Conservation (phyloP, 2,329 filamentous ascomycete genomes). For the Alternaria longipes region DNA sequence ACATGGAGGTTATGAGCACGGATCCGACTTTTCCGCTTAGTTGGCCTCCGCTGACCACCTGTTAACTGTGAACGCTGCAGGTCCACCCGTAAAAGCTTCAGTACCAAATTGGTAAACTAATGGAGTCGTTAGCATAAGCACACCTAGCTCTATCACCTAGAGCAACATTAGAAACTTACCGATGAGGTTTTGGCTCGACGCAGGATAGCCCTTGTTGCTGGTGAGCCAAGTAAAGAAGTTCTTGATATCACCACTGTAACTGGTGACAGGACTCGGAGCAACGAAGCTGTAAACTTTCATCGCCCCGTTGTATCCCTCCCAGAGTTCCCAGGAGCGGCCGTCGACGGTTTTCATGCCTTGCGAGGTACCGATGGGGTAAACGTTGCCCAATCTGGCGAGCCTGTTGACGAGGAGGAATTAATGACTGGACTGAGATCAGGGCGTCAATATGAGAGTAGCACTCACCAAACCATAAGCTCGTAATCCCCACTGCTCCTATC, state of each 20-base stretch:
- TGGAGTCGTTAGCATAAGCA: background rate
- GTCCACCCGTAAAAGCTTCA: background rate
- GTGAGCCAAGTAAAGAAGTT: background rate
- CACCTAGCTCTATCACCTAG: background rate
- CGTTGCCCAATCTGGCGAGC: background rate
- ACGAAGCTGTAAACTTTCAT: background rate
- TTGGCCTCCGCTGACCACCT: background rate
- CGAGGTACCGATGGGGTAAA: too few relatives aligned
- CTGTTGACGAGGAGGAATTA: background rate
- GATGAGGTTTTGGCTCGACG: background rate
- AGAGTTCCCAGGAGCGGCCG: too few relatives aligned
- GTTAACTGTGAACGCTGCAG: background rate
- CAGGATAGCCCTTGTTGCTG: background rate
- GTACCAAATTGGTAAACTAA: background rate
- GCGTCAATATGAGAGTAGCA: too few relatives aligned
- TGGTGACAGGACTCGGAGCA: background rate
- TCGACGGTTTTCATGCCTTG: too few relatives aligned
- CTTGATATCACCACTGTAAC: background rate
- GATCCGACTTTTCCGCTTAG: background rate
- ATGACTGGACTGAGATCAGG: background rate
- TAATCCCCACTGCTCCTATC: too few relatives aligned
- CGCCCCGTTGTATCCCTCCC: too few relatives aligned
- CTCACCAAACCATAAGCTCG: too few relatives aligned
- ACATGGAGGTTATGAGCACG: background rate
- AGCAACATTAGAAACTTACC: background rate